Conservation (phyloP, 1,139 yeast genomes). For the Hyphopichia wangnamkhiaoensis region DNA sequence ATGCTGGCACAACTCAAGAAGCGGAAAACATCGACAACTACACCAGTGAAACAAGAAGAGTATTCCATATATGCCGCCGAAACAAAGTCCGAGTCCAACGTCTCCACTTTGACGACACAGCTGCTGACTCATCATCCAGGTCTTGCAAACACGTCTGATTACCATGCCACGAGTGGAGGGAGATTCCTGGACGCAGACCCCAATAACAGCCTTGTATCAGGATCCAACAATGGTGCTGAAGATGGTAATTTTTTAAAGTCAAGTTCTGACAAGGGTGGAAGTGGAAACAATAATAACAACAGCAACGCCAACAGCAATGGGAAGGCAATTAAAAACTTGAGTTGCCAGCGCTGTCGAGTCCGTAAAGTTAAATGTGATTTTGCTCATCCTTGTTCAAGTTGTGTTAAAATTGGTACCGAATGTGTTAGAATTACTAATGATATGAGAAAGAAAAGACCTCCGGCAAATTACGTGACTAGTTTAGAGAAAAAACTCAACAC, state of each 20-base stretch:
- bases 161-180: too few species aligned
- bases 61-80: background rate
- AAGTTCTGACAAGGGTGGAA: background rate
- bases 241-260: too few species aligned
- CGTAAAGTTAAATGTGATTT: constrained; percentile 57
- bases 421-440: constrained; percentile 55
- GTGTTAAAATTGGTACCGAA: constrained; percentile 44
- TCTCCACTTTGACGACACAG: background rate
- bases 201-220: too few species aligned
- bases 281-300: background rate
- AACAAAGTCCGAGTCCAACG: background rate
- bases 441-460: constrained; percentile 53
- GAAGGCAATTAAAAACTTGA: constrained; percentile 6
- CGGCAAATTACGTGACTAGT: constrained; percentile 47
- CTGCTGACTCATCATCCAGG: too few species aligned
- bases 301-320: background rate
- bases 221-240: too few species aligned
- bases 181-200: too few species aligned
- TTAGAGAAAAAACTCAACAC: constrained; percentile 31
- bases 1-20: background rate
- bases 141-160: too few species aligned
- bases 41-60: background rate
- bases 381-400: constrained; percentile 51
- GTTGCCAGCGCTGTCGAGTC: constrained; percentile 53
- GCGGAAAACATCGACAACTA: background rate